These are phyloP conservation scores for Penicillium odoratum DNA, from an alignment of 495 filamentous ascomycete species.

Conservation along the genomic window DNA sequence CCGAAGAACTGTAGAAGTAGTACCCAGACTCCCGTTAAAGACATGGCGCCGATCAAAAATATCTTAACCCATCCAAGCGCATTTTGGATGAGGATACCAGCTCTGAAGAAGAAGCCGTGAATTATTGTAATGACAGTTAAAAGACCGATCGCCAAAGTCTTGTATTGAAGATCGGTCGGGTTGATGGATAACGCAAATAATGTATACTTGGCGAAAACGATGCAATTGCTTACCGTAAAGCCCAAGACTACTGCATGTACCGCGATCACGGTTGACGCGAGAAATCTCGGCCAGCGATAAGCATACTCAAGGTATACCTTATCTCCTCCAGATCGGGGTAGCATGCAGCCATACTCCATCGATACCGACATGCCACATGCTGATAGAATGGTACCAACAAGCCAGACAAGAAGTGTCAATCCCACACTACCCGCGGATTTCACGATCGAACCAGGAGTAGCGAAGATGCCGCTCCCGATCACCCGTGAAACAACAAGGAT, in stretches of 20 bases:
- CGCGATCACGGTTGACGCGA: conserved; percentile 67
- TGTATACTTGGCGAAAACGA: conserved; percentile 47
- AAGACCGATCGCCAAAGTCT: conserved; percentile 36
- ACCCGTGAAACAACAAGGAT: conserved; percentile 76
- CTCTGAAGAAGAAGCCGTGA: conserved; percentile 38
- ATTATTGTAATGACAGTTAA: conserved; percentile 39
- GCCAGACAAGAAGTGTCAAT: conserved; percentile 62
- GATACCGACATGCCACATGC: conserved; percentile 60
- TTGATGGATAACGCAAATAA: conserved; percentile 38
- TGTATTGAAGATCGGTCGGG: conserved; percentile 38
- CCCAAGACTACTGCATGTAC: conserved; percentile 68
- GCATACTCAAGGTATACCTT: conserved; percentile 81
- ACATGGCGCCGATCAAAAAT: conserved; percentile 44
- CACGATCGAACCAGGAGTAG: conserved; percentile 69
- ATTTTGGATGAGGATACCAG: conserved; percentile 48
- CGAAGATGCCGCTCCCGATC: conserved; percentile 75
- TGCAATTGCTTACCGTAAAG: conserved; percentile 57
- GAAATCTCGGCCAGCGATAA: conserved; percentile 66
- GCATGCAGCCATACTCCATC: conserved; percentile 72
- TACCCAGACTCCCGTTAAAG: conserved; percentile 45
- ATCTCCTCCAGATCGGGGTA: conserved; percentile 67
- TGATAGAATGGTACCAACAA: conserved; percentile 59
- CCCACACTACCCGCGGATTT: conserved; percentile 67
- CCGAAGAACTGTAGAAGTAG: conserved; percentile 32
- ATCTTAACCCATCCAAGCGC: conserved; percentile 50